These are phyloP conservation scores for Cryphonectria naterciae DNA, from an alignment of 2,329 filamentous ascomycete genomes.

Conservation along the genomic window DNA sequence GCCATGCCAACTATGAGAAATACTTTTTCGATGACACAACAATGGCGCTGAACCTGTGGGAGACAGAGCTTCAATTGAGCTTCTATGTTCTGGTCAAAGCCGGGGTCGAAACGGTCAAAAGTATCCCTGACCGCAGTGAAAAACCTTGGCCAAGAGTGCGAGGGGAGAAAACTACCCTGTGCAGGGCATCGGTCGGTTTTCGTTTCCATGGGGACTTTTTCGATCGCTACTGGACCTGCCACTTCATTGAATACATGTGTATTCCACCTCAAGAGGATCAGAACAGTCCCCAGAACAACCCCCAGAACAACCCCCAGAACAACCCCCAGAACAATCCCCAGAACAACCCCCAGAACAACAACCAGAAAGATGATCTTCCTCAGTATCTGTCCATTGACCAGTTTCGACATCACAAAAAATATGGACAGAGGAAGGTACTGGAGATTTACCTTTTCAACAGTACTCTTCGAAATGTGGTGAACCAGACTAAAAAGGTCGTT, in stretches of 20 bases:
- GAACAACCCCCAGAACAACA: too few relatives aligned
- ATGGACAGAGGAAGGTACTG: neutral
- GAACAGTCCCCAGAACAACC: too few relatives aligned
- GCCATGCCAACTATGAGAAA: neutral
- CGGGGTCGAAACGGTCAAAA: neutral
- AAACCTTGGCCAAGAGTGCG: neutral
- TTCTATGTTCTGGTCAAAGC: neutral
- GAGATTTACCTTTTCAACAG: neutral
- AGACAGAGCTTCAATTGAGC: neutral
- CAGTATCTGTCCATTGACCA: neutral
- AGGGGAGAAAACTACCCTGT: too few relatives aligned
- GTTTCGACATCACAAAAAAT: neutral
- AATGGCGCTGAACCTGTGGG: neutral
- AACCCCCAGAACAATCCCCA: too few relatives aligned
- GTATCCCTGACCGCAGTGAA: neutral
- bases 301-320: too few relatives aligned
- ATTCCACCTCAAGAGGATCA: neutral
- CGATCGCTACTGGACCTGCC: neutral
- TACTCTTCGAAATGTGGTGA: neutral
- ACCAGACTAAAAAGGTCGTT: neutral
- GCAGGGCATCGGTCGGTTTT: neutral
- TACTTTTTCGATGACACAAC: neutral
- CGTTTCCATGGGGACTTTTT: neutral
- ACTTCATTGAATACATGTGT: neutral
- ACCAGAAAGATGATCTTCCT: neutral